Evolutionary conservation across 2,329 filamentous ascomycete genomes (phyloP).

Genomic region (Cercospora beticola): DNA sequence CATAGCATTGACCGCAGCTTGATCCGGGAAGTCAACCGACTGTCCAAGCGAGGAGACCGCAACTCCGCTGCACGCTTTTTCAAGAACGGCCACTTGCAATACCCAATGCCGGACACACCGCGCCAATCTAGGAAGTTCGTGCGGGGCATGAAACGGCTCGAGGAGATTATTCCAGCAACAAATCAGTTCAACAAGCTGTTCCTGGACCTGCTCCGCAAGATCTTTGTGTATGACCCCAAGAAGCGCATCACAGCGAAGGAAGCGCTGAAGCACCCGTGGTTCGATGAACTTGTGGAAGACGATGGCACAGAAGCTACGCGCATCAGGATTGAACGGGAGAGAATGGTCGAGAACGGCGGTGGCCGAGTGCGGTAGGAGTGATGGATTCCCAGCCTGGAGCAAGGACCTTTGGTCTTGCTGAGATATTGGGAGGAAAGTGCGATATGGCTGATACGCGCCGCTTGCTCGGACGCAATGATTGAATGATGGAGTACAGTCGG

Average conservation of each 20-base stretch:
- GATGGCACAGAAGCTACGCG: conserved; percentile 65
- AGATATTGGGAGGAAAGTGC: background rate
- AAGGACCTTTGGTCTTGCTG: background rate
- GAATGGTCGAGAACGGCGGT: conserved; percentile 24
- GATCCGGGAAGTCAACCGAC: conserved; percentile 36
- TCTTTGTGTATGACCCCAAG: conserved; percentile 67
- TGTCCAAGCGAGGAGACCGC: conserved; percentile 32
- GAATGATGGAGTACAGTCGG: conserved; percentile 10
- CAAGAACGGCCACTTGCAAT: conserved; percentile 56
- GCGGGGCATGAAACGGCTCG: conserved; percentile 61
- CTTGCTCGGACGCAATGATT: background rate
- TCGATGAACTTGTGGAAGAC: conserved; percentile 62
- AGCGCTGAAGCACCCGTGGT: conserved; percentile 66
- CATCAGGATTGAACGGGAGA: conserved; percentile 44
- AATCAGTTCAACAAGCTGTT: conserved; percentile 61
- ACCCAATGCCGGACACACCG: conserved; percentile 62
- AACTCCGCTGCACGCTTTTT: conserved; percentile 33
- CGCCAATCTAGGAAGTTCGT: conserved; percentile 66
- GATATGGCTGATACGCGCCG: background rate
- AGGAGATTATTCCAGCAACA: conserved; percentile 63
- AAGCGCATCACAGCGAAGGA: conserved; percentile 64
- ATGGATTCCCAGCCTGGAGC: background rate
- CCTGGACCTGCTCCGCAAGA: conserved; percentile 61
- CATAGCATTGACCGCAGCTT: conserved; percentile 35
- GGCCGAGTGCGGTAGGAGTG: conserved; percentile 15